Conservation (phyloP, 208 protist genomes). For the Crithidia expoeki region DNA sequence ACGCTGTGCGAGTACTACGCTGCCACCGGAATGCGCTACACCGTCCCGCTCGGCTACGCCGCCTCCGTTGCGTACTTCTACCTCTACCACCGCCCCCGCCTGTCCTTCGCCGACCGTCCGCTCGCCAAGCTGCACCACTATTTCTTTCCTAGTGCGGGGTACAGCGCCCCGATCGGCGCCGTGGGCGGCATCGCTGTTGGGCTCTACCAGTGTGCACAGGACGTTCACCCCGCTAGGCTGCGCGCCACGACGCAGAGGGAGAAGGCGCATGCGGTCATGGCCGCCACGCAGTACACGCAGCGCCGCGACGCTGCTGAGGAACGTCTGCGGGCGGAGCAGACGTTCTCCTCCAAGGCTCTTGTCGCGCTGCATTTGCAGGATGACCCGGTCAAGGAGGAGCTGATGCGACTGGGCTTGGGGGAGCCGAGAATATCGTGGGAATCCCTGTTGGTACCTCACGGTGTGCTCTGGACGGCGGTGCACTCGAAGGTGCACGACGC, state of each 20-base stretch:
- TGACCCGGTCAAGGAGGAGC: constrained; percentile 29
- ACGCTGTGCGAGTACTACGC: constrained; percentile 62
- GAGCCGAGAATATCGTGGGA: constrained; percentile 30
- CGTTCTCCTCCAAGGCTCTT: constrained; percentile 19
- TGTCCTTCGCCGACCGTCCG: constrained; percentile 68
- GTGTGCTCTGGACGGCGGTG: constrained; percentile 38
- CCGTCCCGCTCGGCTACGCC: constrained; percentile 53
- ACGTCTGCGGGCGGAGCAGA: constrained; percentile 22
- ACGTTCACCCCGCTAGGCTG: constrained; percentile 26
- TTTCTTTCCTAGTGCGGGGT: constrained; percentile 80
- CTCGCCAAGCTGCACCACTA: constrained; percentile 73
- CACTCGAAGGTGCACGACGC: constrained; percentile 41
- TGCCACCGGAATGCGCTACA: constrained; percentile 53
- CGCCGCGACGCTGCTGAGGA: constrained; percentile 24
- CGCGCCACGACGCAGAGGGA: constrained; percentile 23
- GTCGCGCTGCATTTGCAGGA: constrained; percentile 16
- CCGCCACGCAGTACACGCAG: constrained; percentile 33
- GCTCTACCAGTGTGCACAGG: constrained; percentile 27
- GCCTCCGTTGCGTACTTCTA: constrained; percentile 68
- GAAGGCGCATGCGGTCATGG: constrained; percentile 35
- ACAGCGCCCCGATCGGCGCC: constrained; percentile 61
- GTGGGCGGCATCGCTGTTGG: constrained; percentile 47
- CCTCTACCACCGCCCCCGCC: constrained; percentile 53
- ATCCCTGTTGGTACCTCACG: constrained; percentile 36
- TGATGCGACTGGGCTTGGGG: constrained; percentile 35